Percentiles rank a stretch among this genome's conserved stretches.
Evolutionary conservation across 2,329 filamentous ascomycete species (phyloP).

Genomic region (Aspergillus sp.): DNA sequence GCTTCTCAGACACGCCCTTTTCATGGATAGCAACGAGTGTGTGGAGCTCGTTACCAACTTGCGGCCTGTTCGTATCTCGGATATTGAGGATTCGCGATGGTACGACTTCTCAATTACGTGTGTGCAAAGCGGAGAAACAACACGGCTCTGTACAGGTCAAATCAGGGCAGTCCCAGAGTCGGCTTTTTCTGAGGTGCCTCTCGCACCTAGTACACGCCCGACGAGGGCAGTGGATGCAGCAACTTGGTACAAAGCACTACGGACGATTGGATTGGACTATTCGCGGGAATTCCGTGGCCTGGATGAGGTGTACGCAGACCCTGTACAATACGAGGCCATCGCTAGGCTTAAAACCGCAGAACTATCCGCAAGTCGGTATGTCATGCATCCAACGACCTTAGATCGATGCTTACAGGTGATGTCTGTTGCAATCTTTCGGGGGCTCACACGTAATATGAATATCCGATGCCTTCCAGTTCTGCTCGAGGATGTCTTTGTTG

Average conservation of each 20-base stretch:
- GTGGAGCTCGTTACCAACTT: slow-evolving; percentile 23
- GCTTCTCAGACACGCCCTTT: background rate
- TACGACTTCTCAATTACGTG: slow-evolving; percentile 21
- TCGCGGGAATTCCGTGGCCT: slow-evolving; percentile 20
- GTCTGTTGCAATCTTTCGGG: slow-evolving; percentile 15
- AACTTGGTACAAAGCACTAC: slow-evolving; percentile 14
- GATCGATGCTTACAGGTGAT: slow-evolving; percentile 25
- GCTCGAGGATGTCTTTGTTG: slow-evolving; percentile 12
- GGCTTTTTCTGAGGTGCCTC: background rate
- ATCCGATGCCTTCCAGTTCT: slow-evolving; percentile 6
- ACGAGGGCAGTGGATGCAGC: background rate
- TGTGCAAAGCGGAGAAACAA: slow-evolving; percentile 6
- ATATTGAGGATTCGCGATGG: slow-evolving; percentile 16
- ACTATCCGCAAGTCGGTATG: background rate
- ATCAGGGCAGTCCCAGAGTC: background rate
- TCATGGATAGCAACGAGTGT: slow-evolving; percentile 1
- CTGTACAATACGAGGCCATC: background rate
- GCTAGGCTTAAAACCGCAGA: slow-evolving; percentile 1
- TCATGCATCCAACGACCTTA: slow-evolving; percentile 22
- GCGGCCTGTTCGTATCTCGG: slow-evolving; percentile 3
- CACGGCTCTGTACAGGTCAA: slow-evolving; percentile 19
- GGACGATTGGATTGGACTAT: slow-evolving; percentile 18
- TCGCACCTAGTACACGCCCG: accelerated
- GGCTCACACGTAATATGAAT: slow-evolving; percentile 1
- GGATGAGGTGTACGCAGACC: slow-evolving; percentile 16